Evolutionary conservation across 2,329 filamentous ascomycete species (phyloP), one percentile per base, ranked within the genome.

Genomic region (Aureobasidium sp.): DNA sequence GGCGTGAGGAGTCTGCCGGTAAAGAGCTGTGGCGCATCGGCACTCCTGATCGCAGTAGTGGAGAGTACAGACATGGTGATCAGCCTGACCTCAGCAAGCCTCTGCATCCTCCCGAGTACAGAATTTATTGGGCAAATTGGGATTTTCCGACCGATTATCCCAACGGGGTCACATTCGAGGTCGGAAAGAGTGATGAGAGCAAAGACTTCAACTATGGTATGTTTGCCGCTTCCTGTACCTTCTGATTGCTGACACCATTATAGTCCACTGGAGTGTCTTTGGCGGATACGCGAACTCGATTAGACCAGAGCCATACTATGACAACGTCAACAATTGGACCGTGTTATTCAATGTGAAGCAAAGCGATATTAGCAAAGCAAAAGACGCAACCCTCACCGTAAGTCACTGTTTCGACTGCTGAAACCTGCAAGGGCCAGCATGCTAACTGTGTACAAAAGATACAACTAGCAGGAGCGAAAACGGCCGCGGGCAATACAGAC

Each of bases 231-330:
- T 8, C 3, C 13, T 26, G 8, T 15, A 20, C 20, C 20, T 44
- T 44, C 20, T 44, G 20, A 10, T 24, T 44, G 26, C 51, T 55
- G 34, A 55, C 51, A 1, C 6, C 0, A 4, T 1, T 3, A 2
- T n/a, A 55, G 51, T 87, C 4, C 85, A 87, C 69, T 87, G 84
- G 85, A 82, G 80, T 62, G 83, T 84, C 9, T 87, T 85, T 66
- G 84, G 84, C 1, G 81, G 82, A 6, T 74, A 81, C 32, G 81
- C 75, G 1, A 81, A 84, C 70, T 78, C 71, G 15, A 59, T 76
- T 3, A 75, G 81, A 0, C 71, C 75, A 1, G 72, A 77, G 48
- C 71, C 76, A 5, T 78, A 79, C 55, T 72, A 74, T 46, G 73
- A 77, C 24, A 77, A 79, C 57, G 77, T 84, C 29, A 84, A 84